Evolutionary conservation across 2,329 filamentous ascomycete species (phyloP), one percentile per base, ranked within the genome.

Genomic region (Colletotrichum incanum): DNA sequence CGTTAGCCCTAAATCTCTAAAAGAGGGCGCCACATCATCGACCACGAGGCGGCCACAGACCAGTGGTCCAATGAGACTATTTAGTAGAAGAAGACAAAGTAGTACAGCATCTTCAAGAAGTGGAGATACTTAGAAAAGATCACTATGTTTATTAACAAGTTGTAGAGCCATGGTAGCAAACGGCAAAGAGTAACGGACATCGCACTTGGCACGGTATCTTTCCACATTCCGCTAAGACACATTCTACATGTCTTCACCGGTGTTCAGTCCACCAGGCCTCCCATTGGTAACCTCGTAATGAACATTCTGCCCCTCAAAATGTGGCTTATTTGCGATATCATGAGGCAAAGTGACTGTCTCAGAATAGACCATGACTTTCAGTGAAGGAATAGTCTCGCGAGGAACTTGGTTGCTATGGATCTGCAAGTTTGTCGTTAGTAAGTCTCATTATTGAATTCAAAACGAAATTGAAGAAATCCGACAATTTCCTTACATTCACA

Each of bases 1-100:
- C 71, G 75, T 84, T 39, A 80, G 82, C 72, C 77, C 78, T 2
- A 45, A 54, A 11, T 74, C 72, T 18, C 28, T 74, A 1, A 68
- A 65, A 39, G 59, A 74, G 43, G 59, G 65, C 14, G 28, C 39
- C 3, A 45, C 39, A 11, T 43, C n/a, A 26, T 34, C 34, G 18
- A 12, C 9, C 23, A 16, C 56, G 5, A 65, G 45, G 43, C 65
- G 65, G 11, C 39, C 45, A 34, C 58, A 70, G 18, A 16, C 66
- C 3, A 49, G 65, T 23, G 52, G 59, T 4, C 59, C 52, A 3
- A 70, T 72, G 52, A 64, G 69, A 26, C 20, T 72, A 1, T 72
- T 69, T 20, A 72, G 58, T 45, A 37, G 65, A 14, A 34, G 65
- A 34, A 28, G 65, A 20, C 58, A 37, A n/a, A 65, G 52, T 23